phyloP scores from a whole-genome alignment of 2,329 filamentous ascomycete species.

The Colletotrichum navitas region DNA sequence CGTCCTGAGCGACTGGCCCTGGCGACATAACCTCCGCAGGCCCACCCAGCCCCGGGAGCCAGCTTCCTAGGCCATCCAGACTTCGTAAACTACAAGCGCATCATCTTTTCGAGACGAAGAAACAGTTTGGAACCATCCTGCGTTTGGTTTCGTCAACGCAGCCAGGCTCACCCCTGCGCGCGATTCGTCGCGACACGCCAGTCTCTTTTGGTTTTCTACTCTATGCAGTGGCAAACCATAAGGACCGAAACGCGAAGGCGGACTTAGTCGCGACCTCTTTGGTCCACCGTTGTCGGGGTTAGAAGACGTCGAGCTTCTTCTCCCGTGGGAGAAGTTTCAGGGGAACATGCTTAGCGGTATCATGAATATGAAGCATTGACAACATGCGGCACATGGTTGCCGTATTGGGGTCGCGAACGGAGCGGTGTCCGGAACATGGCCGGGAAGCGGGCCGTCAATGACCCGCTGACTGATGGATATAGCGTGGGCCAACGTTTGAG shows the following conservation, averaged over 20 bases:
- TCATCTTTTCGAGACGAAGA: no score
- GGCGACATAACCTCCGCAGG: not conserved
- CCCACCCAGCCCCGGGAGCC: no score
- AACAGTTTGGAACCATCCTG: not conserved
- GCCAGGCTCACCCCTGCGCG: not conserved
- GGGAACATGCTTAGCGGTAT: not conserved
- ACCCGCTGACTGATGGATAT: not conserved
- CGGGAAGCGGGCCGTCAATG: not conserved
- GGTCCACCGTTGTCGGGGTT: not conserved
- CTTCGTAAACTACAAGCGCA: no score
- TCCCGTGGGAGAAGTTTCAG: not conserved
- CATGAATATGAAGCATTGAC: not conserved
- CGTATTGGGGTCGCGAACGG: not conserved
- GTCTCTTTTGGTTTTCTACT: not conserved
- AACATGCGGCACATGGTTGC: not conserved
- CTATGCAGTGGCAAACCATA: no score
- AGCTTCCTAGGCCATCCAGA: no score
- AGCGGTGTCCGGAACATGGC: not conserved
- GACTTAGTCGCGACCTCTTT: not conserved
- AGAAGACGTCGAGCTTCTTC: conserved; percentile 15
- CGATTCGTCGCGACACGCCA: not conserved
- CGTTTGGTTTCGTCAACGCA: no score
- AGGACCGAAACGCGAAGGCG: not conserved
- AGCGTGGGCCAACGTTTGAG: not conserved
- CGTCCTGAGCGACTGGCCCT: not conserved